Evolutionary conservation across 1,284 basidiomycete genomes (phyloP), one percentile per base, ranked within the genome.

Genomic region (Farysia itapuensis): DNA sequence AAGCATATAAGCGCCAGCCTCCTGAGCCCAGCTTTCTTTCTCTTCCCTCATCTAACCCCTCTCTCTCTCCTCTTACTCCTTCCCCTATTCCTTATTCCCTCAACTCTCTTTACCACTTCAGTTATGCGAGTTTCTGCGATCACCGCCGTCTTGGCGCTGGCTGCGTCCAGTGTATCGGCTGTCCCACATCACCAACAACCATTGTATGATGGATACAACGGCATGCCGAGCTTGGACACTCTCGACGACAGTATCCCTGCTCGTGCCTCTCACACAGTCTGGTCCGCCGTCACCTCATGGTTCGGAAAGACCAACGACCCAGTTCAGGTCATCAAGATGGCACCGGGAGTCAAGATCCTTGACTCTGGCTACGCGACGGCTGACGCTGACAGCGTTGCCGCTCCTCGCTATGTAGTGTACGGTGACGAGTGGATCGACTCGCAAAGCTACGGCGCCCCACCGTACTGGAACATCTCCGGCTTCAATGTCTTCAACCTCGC

Each of bases 401-500:
- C 58, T 3, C 58, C 58, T 1, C 51, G 58, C 12, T 61, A 51
- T 30, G 58, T 61, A 6, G 43, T 61, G 13, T 61, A 61, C 58
- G 58, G 58, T 16, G 58, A 61, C 36, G 36, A 53, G 19, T 46
- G 52, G 30, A 48, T 61, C 3, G 38, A 33, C 0, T n/a, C 23
- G 12, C 58, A 61, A 28, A 45, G 39, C 14, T 61, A 56, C 52
- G 58, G 58, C 15, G 58, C 58, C 5, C 58, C 58, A 1, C 58
- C 58, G 12, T 51, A 38, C 36, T 48, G 21, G 30, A 56, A 59
- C 50, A 64, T 64, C 33, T 43, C 41, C 16, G 64, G 64, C 0
- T 66, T 67, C 74, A 80, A 78, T 71, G 74, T 77, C 18, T 79
- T 79, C 66, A 77, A 80, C 42, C 74, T 81, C 25, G 78, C 80